Percentiles rank a stretch among this genome's conserved stretches.
Evolutionary conservation across 805 yeast species (phyloP).

Genomic region (Yamadazyma olivae): DNA sequence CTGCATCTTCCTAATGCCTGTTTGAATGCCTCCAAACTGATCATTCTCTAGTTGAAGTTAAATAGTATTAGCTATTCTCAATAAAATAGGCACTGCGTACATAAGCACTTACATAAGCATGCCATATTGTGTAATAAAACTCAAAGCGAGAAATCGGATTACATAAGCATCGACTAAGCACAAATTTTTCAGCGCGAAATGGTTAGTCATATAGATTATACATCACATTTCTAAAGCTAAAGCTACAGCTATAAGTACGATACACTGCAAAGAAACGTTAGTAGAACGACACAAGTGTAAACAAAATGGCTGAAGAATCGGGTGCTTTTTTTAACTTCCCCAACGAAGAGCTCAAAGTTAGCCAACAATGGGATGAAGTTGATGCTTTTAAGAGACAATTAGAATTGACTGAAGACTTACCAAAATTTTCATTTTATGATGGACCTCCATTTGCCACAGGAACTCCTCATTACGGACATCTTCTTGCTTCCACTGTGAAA

Average conservation of each 20-base stretch:
- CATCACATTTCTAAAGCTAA: no score
- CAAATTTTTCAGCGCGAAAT: background rate
- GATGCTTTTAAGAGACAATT: slow-evolving; percentile 91
- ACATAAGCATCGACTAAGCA: background rate
- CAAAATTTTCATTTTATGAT: slow-evolving; percentile 90
- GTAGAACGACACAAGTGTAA: no score
- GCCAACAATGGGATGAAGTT: slow-evolving; percentile 80
- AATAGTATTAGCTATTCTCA: no score
- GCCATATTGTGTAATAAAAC: no score
- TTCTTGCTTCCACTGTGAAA: slow-evolving; percentile 93
- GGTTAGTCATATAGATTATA: background rate
- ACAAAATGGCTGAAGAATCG: slow-evolving; percentile 17
- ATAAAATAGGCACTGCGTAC: no score
- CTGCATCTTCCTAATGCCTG: slow-evolving; percentile 13
- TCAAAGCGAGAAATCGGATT: no score
- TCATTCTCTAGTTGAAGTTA: no score
- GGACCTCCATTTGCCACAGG: slow-evolving; percentile 99
- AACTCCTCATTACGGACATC: slow-evolving; percentile 98
- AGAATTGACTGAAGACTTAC: slow-evolving; percentile 78
- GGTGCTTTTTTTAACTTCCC: slow-evolving; percentile 66
- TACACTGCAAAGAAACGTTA: no score
- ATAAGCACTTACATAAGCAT: background rate
- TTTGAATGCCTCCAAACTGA: slow-evolving; percentile 12
- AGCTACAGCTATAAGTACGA: no score
- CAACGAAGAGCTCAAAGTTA: slow-evolving; percentile 81